These are phyloP conservation scores for Rhododendron griersonianum DNA, from an alignment of 148 eudicot species.

Conservation along the genomic window DNA sequence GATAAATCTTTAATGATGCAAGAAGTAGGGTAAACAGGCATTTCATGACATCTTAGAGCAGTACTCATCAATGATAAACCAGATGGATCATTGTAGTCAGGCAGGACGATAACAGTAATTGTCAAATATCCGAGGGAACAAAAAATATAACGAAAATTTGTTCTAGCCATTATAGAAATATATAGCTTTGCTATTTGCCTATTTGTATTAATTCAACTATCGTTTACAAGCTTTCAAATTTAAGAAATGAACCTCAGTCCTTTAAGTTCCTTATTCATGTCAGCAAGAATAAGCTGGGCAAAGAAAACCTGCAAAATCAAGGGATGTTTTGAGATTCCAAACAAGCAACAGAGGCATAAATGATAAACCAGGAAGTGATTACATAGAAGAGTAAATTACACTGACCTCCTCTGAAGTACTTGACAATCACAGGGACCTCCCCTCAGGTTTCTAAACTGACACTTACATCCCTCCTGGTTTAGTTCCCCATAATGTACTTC, in stretches of 20 bases:
- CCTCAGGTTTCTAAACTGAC: neutral
- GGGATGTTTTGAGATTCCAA: slow-evolving; percentile 14
- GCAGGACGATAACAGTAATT: neutral
- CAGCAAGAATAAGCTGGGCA: slow-evolving; percentile 83
- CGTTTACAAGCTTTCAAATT: slow-evolving; percentile 2
- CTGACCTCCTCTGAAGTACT: neutral
- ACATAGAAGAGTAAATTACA: neutral
- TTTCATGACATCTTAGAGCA: neutral
- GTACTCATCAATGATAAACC: neutral
- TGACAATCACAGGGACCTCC: neutral
- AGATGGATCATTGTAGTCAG: neutral
- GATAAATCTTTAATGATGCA: neutral
- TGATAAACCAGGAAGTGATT: neutral
- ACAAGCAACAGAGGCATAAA: neutral
- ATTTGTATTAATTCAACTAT: neutral
- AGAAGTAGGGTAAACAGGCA: neutral
- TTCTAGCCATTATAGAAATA: neutral
- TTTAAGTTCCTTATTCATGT: slow-evolving; percentile 82
- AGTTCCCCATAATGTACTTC: neutral
- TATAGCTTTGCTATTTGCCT: neutral
- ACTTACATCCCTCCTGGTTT: neutral
- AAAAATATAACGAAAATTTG: neutral
- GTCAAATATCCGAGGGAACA: neutral
- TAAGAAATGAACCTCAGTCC: slow-evolving; percentile 67
- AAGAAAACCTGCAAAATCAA: slow-evolving; percentile 76